Base-by-base conservation (phyloP, 192 early-diverging fungal genomes). In the Podila epigama region DNA sequence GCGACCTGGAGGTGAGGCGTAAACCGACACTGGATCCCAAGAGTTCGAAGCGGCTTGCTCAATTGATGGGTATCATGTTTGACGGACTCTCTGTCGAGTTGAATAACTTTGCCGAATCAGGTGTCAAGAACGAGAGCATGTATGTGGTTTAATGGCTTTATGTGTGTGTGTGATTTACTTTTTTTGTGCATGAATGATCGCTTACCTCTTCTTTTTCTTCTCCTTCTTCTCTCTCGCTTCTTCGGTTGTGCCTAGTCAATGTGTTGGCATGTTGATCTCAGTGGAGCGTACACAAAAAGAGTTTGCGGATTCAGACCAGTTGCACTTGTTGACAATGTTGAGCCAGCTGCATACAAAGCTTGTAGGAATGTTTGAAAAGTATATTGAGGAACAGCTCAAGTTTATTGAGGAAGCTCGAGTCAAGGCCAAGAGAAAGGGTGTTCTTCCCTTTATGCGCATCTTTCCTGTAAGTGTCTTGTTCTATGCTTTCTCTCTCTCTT, bases 391-490 rank as follows among this genome's bases (percentile, higher is more conserved):
- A 33, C 97, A 99, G 79, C 82, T 96, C 28, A 89, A 88, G 62
- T 86, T 85, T 15, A 96, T 99, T 58, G 96, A 99, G 42, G 95
- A 96, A 22, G 96, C 94, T 18, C 94, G 96, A 75, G 85, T 95
- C 61, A 94, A 89, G 22, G 88, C 90, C 34, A 94, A 93, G 79
- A 87, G 96, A 5, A 89, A 84, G 55, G 97, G 97, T 18, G 92
- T 95, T n/a, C 79, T 97, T n/a, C 86, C 92, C 0, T 95, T 94
- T 75, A 88, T 96, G 25, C 87, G 92, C 3, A 93, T 92, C 8
- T 97, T 99, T 64, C 97, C 97, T 39, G 89, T 92, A 79, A 72
- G 81, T 78, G 11, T 33, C 27, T 9, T 25, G 5, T 48, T 22
- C 28, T 51, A 16, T 18, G 9, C n/a, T 25, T 51, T 51, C 50